phyloP scores from a whole-genome alignment of 495 filamentous ascomycete genomes.

The Schizothecium vesticola region DNA sequence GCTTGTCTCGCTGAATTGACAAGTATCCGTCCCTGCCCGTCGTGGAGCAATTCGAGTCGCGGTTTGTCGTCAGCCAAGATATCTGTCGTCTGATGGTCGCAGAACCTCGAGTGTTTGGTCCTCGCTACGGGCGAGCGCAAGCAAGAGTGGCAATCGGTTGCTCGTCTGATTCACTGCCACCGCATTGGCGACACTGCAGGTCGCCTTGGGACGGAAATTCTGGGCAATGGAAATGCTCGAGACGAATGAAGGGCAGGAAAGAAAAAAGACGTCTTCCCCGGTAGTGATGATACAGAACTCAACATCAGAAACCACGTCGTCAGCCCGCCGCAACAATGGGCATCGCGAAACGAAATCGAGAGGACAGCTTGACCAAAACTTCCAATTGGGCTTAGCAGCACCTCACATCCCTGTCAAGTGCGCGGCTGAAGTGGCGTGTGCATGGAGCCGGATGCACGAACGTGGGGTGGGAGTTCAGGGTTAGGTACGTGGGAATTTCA shows the following conservation, averaged over 20 bases:
- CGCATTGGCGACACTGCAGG: slow-evolving; percentile 4
- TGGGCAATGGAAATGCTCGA: background rate
- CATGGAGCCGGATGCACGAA: background rate
- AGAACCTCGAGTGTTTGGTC: background rate
- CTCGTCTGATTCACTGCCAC: background rate
- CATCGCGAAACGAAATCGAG: slow-evolving; percentile 11
- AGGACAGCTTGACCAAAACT: slow-evolving; percentile 26
- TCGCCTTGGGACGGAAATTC: background rate
- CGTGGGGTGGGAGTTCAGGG: background rate
- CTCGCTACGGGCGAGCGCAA: too few species aligned
- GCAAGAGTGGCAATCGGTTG: background rate
- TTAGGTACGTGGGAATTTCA: background rate
- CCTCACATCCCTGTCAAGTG: background rate
- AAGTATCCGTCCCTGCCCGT: background rate
- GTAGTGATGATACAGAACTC: background rate
- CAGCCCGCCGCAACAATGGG: background rate
- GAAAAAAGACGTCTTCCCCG: background rate
- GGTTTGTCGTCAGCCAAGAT: background rate
- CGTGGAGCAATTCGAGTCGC: background rate
- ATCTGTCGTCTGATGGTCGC: background rate
- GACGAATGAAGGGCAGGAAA: background rate
- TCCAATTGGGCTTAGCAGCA: background rate
- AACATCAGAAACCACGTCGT: background rate
- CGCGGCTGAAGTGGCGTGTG: background rate
- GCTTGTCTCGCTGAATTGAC: background rate